A percentile compares a stretch with the other conserved stretches of the same genome.
These are phyloP conservation scores for Chloroidium sp. DNA, from an alignment of 163 green algal genomes.

Conservation along the genomic window DNA sequence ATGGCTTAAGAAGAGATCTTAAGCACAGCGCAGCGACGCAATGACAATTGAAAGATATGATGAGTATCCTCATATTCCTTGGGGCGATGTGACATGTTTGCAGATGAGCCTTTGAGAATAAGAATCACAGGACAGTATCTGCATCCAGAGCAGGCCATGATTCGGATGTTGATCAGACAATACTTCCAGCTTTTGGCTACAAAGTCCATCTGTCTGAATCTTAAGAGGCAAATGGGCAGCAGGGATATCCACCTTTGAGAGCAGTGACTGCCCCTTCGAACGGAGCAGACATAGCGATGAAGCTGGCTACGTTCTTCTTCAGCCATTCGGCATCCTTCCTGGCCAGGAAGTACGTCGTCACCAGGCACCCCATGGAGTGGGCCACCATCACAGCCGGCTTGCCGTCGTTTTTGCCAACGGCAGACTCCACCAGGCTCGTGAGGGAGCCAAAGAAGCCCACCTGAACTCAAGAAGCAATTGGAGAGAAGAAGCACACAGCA, in stretches of 20 bases:
- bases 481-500: background rate
- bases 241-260: slow-evolving; percentile 16
- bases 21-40: too few species aligned
- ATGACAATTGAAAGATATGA: too few species aligned
- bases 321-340: slow-evolving; percentile 11
- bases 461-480: slow-evolving; percentile 5
- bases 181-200: too few species aligned
- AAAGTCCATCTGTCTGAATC: too few species aligned
- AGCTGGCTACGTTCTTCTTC: slow-evolving; percentile 15
- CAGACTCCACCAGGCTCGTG: slow-evolving; percentile 24
- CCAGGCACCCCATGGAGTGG: slow-evolving; percentile 33
- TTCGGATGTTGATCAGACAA: too few species aligned
- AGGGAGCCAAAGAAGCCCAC: slow-evolving; percentile 22
- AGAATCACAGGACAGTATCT: too few species aligned
- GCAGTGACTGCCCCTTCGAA: slow-evolving; percentile 26
- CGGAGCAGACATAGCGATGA: slow-evolving; percentile 26
- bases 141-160: too few species aligned
- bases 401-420: slow-evolving; percentile 21
- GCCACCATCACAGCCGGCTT: slow-evolving; percentile 19
- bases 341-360: slow-evolving; percentile 26
- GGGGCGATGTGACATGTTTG: too few species aligned
- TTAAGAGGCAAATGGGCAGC: too few species aligned
- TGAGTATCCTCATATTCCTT: too few species aligned
- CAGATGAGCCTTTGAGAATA: too few species aligned
- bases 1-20: background rate